phyloP scores from a whole-genome alignment of 305 asterid species.

The Fraxinus latifolia region DNA sequence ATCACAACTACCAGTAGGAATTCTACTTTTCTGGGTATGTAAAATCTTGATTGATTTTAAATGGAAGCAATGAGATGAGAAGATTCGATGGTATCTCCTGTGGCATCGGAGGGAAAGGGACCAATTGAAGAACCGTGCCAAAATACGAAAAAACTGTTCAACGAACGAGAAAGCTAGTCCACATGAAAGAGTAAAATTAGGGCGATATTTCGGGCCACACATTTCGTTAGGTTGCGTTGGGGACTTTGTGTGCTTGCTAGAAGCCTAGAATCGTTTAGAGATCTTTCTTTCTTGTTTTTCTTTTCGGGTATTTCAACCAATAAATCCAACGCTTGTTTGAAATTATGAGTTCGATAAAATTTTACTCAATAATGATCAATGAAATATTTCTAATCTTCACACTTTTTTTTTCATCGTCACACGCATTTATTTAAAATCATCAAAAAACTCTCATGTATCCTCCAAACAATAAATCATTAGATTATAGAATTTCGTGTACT shows the following conservation, averaged over 20 bases:
- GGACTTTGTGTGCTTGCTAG: slow-evolving; percentile 24
- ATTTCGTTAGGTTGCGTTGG: slow-evolving; percentile 30
- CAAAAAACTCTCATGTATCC: background rate
- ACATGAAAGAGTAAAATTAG: slow-evolving; percentile 47
- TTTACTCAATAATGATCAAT: background rate
- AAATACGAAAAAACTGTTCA: slow-evolving; percentile 22
- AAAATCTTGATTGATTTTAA: slow-evolving; percentile 30
- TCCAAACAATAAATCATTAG: background rate
- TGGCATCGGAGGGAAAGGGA: slow-evolving; percentile 41
- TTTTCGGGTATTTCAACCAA: background rate
- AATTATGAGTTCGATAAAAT: background rate
- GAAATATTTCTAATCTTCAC: background rate
- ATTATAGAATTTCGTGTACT: background rate
- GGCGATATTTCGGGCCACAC: slow-evolving; percentile 49
- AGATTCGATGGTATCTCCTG: slow-evolving; percentile 60
- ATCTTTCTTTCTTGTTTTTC: background rate
- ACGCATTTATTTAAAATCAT: too few species aligned
- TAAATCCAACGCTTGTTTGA: background rate
- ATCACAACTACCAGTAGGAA: background rate
- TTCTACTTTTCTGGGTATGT: background rate
- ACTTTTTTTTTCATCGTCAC: too few species aligned
- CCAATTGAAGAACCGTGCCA: slow-evolving; percentile 27
- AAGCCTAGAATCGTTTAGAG: slow-evolving; percentile 6
- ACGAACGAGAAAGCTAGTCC: slow-evolving; percentile 42
- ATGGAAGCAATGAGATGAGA: slow-evolving; percentile 34